These are phyloP conservation scores for Tilletia caries DNA, from an alignment of 1,284 basidiomycete genomes.

Conservation along the genomic window DNA sequence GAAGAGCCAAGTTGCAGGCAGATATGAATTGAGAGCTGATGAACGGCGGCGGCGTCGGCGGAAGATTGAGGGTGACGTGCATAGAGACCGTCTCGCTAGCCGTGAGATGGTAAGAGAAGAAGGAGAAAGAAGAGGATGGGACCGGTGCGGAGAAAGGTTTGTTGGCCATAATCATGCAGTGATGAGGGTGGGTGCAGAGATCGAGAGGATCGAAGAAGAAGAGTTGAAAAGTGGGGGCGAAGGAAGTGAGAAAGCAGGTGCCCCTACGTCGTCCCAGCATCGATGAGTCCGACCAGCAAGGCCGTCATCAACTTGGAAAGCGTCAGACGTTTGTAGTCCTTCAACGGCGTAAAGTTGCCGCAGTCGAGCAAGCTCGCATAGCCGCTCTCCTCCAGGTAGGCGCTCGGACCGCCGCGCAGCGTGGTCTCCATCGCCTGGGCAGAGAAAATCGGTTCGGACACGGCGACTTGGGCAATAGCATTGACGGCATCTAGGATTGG, in stretches of 20 bases:
- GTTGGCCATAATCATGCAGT: not conserved
- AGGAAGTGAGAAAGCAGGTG: constrained; percentile 2
- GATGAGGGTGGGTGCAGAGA: not conserved
- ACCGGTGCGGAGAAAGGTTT: not conserved
- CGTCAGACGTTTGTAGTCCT: constrained; percentile 30
- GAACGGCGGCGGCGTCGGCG: too few species aligned
- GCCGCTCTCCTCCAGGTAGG: constrained; percentile 43
- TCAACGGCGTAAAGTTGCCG: constrained; percentile 35
- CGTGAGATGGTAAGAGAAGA: not conserved
- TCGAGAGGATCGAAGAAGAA: constrained; percentile 14
- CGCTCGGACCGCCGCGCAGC: constrained; percentile 39
- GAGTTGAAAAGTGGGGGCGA: not conserved
- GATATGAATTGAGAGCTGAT: too few species aligned
- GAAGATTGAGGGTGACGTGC: too few species aligned
- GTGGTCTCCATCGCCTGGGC: constrained; percentile 47
- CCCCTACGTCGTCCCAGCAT: constrained; percentile 30
- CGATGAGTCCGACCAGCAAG: constrained; percentile 40
- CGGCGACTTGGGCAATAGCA: constrained; percentile 40
- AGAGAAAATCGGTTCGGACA: constrained; percentile 46
- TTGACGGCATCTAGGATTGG: constrained; percentile 46
- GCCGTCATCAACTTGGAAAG: constrained; percentile 40
- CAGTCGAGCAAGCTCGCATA: constrained; percentile 45
- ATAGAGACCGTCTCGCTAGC: not conserved
- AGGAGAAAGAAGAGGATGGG: too few species aligned
- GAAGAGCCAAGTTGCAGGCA: too few species aligned